Conservation (phyloP, 129 eudicot species). For the Tagetes patula region DNA sequence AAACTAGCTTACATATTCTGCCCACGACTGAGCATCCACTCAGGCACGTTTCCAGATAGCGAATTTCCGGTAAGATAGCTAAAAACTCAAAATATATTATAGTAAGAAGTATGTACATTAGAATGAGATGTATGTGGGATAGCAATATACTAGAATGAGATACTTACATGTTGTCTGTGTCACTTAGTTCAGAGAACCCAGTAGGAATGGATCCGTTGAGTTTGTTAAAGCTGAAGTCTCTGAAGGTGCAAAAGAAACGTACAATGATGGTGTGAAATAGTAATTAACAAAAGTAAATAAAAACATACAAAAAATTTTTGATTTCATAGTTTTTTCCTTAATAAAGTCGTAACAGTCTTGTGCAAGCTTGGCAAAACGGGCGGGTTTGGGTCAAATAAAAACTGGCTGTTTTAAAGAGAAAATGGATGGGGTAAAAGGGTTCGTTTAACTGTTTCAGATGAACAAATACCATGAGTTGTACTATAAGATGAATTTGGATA, state of each 20-base stretch:
- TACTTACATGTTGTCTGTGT: constrained; percentile 33
- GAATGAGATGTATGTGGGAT: background rate
- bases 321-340: background rate
- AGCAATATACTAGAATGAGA: constrained; percentile 7
- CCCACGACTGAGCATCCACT: constrained; percentile 37
- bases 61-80: constrained; percentile 46
- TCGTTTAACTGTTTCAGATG: no score
- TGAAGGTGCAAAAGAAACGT: constrained; percentile 21
- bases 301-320: background rate
- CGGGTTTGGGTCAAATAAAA: no score
- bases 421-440: no score
- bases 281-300: background rate
- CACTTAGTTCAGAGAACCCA: background rate
- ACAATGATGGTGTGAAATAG: background rate
- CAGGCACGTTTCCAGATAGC: constrained; percentile 48
- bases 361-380: no score
- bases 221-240: constrained; percentile 54
- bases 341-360: background rate
- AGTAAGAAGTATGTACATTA: background rate
- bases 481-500: background rate
- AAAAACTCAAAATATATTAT: constrained; percentile 4
- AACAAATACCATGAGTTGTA: background rate
- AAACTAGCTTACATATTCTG: constrained; percentile 39
- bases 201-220: constrained; percentile 41
- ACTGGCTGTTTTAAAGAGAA: no score